These are phyloP conservation scores for Serendipita sp. DNA, from an alignment of 768 basidiomycete species.

Conservation along the genomic window DNA sequence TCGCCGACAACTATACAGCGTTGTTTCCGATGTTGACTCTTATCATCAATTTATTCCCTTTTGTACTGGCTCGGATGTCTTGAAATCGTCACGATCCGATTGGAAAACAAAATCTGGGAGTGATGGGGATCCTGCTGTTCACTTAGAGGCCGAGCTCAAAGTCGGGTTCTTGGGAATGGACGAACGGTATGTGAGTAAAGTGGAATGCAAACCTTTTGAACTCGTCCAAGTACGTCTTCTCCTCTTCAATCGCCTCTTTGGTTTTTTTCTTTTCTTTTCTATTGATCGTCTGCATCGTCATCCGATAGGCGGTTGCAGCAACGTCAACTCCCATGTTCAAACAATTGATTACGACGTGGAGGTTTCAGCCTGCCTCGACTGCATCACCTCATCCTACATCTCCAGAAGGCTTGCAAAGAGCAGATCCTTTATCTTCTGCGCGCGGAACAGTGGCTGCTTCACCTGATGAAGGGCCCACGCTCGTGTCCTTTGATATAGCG, in stretches of 20 bases:
- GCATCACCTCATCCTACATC: slow-evolving; percentile 25
- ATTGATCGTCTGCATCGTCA: neutral
- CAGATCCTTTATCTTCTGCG: neutral
- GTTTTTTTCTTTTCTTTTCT: neutral
- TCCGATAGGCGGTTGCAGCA: slow-evolving; percentile 45
- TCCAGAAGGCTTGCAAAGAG: slow-evolving; percentile 2
- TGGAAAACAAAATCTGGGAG: slow-evolving; percentile 10
- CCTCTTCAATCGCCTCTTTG: neutral
- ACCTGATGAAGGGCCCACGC: slow-evolving; percentile 34
- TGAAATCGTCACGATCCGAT: slow-evolving; percentile 22
- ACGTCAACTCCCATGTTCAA: slow-evolving; percentile 62
- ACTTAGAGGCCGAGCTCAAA: slow-evolving; percentile 70
- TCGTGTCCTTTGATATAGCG: slow-evolving; percentile 68
- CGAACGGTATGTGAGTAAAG: slow-evolving; percentile 76
- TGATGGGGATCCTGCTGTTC: slow-evolving; percentile 21
- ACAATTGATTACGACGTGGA: slow-evolving; percentile 53
- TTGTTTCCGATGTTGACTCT: slow-evolving; percentile 76
- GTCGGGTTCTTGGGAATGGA: slow-evolving; percentile 77
- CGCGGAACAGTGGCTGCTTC: neutral
- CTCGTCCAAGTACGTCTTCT: slow-evolving; percentile 52
- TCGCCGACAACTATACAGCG: slow-evolving; percentile 57
- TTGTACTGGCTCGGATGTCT: slow-evolving; percentile 56
- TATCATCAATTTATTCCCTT: slow-evolving; percentile 83
- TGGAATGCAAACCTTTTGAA: slow-evolving; percentile 61
- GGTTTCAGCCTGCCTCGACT: slow-evolving; percentile 41